Conservation (phyloP, 805 yeast genomes). For the Wickerhamiella shivajii region DNA sequence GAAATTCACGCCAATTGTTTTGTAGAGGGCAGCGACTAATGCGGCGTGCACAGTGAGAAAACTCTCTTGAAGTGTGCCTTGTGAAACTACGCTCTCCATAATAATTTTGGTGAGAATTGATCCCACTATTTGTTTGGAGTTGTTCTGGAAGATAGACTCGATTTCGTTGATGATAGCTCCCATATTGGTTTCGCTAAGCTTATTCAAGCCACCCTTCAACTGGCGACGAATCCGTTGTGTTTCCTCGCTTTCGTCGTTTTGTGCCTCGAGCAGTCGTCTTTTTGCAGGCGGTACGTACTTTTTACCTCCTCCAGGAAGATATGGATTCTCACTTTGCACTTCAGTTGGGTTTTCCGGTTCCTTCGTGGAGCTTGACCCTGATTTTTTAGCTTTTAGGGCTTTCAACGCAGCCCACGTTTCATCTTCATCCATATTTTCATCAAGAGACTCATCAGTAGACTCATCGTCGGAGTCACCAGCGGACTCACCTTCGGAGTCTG, state of each 20-base stretch:
- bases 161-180: constrained; percentile 55
- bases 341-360: constrained; percentile 21
- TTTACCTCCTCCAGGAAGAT: constrained; percentile 26
- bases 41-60: constrained; percentile 71
- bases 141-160: constrained; percentile 41
- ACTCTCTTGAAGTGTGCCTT: constrained; percentile 57
- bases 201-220: constrained; percentile 73
- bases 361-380: not conserved
- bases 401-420: constrained; percentile 19
- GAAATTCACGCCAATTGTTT: constrained; percentile 71
- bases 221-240: constrained; percentile 38
- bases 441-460: constrained; percentile 7
- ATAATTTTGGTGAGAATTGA: constrained; percentile 50
- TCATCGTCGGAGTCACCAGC: constrained; percentile 12
- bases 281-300: constrained; percentile 81
- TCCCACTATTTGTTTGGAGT: constrained; percentile 71
- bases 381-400: constrained; percentile 15
- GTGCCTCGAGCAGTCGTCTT: constrained; percentile 35
- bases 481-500: constrained; percentile 4
- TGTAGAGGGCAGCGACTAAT: constrained; percentile 57
- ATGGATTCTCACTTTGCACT: constrained; percentile 79
- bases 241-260: constrained; percentile 32
- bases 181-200: constrained; percentile 77
- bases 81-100: constrained; percentile 47
- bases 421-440: constrained; percentile 14